Percentiles rank a stretch among this genome's conserved stretches.
These are phyloP conservation scores for Sutorius australiensis DNA, from an alignment of 768 basidiomycete species.

Conservation along the genomic window DNA sequence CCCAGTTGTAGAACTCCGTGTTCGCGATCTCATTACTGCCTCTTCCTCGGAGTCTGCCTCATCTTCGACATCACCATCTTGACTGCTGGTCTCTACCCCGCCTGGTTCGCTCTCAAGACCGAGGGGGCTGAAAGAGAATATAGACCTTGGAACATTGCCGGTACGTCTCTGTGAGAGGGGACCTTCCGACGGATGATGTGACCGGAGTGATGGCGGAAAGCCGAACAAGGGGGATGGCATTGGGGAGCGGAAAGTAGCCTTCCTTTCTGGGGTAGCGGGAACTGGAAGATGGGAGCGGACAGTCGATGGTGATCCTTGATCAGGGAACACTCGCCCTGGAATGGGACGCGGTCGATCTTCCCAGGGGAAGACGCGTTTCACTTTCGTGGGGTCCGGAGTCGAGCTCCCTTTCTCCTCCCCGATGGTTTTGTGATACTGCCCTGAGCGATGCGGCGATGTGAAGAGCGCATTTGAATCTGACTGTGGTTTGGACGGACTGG, in stretches of 20 bases:
- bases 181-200: constrained; percentile 82
- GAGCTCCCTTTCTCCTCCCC: constrained; percentile 42
- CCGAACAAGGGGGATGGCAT: constrained; percentile 38
- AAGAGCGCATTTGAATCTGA: constrained; percentile 44
- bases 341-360: constrained; percentile 67
- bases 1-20: constrained; percentile 32
- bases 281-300: constrained; percentile 32
- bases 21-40: constrained; percentile 30
- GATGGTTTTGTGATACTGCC: constrained; percentile 67
- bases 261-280: constrained; percentile 28
- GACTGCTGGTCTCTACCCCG: constrained; percentile 62
- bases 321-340: constrained; percentile 73
- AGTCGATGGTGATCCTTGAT: constrained; percentile 49
- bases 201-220: constrained; percentile 56
- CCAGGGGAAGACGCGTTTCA: constrained; percentile 92
- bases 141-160: constrained; percentile 51
- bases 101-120: constrained; percentile 29
- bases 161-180: constrained; percentile 80
- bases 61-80: constrained; percentile 81
- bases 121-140: constrained; percentile 36
- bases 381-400: constrained; percentile 66
- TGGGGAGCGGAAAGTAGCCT: constrained; percentile 17
- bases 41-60: constrained; percentile 58
- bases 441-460: constrained; percentile 59
- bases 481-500: constrained; percentile 14